A percentile compares a stretch with the other conserved stretches of the same genome.
These are phyloP conservation scores for Botrytis medusae DNA, from an alignment of 2,329 filamentous ascomycete genomes.

Conservation along the genomic window DNA sequence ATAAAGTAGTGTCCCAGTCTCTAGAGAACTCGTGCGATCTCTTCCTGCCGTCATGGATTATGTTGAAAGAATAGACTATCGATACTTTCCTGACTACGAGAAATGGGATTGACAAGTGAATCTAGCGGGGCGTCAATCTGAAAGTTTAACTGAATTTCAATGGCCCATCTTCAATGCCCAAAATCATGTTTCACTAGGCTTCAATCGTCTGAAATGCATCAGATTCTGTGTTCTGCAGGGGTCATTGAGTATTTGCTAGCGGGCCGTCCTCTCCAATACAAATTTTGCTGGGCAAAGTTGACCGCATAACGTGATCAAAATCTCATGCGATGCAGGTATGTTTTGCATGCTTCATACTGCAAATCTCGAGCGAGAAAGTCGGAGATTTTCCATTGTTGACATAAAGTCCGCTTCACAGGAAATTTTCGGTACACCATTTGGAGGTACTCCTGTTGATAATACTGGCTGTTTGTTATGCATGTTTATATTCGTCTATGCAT, in stretches of 20 bases:
- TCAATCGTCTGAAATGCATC: slow-evolving; percentile 16
- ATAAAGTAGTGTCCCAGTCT: slow-evolving; percentile 47
- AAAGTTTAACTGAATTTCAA: not conserved
- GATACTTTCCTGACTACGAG: slow-evolving; percentile 59
- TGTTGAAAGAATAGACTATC: slow-evolving; percentile 53
- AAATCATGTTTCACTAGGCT: not conserved
- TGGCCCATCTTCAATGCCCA: not conserved
- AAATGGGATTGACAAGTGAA: slow-evolving; percentile 34
- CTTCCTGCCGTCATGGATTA: slow-evolving; percentile 56
- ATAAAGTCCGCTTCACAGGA: not conserved
- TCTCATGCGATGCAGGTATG: slow-evolving; percentile 37
- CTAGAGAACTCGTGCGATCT: slow-evolving; percentile 45
- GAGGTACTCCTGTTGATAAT: too few relatives aligned
- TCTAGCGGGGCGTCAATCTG: too few relatives aligned
- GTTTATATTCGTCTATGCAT: not conserved
- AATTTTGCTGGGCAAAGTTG: slow-evolving; percentile 32
- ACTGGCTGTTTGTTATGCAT: not conserved
- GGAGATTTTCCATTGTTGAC: too few relatives aligned
- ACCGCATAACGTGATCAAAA: slow-evolving; percentile 38
- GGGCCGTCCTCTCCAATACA: slow-evolving; percentile 34
- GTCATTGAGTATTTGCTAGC: slow-evolving; percentile 30
- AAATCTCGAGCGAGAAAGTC: not conserved
- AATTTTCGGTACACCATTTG: not conserved
- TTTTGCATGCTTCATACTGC: slow-evolving; percentile 34
- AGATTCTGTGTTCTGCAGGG: slow-evolving; percentile 22